These are phyloP conservation scores for Tripidium arundinaceum DNA, from an alignment of 202 grass and related monocot genomes.

Conservation along the genomic window DNA sequence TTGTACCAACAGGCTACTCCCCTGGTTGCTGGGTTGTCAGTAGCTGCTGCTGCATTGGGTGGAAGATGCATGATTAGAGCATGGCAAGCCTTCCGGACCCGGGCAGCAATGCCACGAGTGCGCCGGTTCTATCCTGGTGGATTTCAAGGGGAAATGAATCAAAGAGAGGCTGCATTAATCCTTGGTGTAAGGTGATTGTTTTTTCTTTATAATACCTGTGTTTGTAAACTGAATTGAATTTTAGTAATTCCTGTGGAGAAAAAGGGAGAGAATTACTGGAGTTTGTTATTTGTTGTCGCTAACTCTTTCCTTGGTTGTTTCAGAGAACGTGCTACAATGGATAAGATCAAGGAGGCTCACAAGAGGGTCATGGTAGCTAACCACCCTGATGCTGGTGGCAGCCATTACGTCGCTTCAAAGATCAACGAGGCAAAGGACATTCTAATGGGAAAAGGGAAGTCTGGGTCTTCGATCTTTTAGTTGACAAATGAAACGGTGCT, in stretches of 20 bases:
- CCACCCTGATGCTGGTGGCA: constrained; percentile 88
- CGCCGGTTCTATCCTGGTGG: constrained; percentile 82
- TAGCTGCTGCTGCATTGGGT: constrained; percentile 68
- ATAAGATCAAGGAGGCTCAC: constrained; percentile 92
- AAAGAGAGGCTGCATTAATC: constrained; percentile 73
- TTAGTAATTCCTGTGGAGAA: not conserved
- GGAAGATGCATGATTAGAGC: constrained; percentile 65
- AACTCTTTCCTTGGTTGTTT: constrained; percentile 5
- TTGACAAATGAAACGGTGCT: not conserved
- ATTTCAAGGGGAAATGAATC: constrained; percentile 79
- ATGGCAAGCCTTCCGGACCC: constrained; percentile 61
- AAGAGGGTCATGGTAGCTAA: constrained; percentile 96
- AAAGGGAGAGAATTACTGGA: not conserved
- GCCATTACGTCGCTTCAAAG: constrained; percentile 92
- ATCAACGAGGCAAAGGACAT: constrained; percentile 94
- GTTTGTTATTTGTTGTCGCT: not conserved
- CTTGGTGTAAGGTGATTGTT: constrained; percentile 68
- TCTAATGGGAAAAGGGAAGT: constrained; percentile 52
- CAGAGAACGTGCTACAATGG: constrained; percentile 66
- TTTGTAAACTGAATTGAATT: not conserved
- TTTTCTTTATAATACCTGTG: not conserved
- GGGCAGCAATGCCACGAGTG: constrained; percentile 41
- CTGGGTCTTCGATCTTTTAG: constrained; percentile 49
- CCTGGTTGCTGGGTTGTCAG: constrained; percentile 56
- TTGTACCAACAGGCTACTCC: constrained; percentile 51